A percentile compares a stretch with the other conserved stretches of the same genome.
These are phyloP conservation scores for Skeletonema menzelii DNA, from an alignment of 108 stramenopile species.

Conservation along the genomic window DNA sequence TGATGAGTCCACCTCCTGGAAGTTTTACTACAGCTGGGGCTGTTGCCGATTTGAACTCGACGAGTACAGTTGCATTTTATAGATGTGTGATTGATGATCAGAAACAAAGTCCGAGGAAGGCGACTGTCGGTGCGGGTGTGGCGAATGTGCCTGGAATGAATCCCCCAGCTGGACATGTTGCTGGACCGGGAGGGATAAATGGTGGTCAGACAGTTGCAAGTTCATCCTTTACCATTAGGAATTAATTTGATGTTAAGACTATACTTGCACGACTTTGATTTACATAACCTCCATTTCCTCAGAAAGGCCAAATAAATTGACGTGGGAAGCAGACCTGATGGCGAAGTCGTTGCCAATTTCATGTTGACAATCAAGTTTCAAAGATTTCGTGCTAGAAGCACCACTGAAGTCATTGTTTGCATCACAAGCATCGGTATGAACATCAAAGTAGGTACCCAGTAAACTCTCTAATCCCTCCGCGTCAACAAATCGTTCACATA, in stretches of 20 bases:
- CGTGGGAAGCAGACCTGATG: not conserved
- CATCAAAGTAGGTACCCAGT: constrained; percentile 27
- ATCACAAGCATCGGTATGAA: not conserved
- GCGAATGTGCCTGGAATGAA: constrained; percentile 38
- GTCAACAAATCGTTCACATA: constrained; percentile 40
- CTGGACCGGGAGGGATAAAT: constrained; percentile 2
- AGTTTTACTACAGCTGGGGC: constrained; percentile 44
- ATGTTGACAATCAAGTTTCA: not conserved
- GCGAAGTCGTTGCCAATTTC: not conserved
- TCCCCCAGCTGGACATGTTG: constrained; percentile 14
- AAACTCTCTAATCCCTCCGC: constrained; percentile 30
- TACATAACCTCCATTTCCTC: not conserved
- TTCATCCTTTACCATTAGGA: constrained; percentile 34
- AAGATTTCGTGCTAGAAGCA: not conserved
- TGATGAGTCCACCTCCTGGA: not conserved
- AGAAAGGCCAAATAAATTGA: not conserved
- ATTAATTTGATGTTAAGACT: constrained; percentile 3
- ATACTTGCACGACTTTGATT: too few relatives aligned
- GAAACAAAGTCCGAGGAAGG: constrained; percentile 36
- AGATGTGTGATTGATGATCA: constrained; percentile 66
- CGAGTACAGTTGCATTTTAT: constrained; percentile 66
- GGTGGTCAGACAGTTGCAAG: constrained; percentile 1
- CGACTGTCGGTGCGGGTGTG: constrained; percentile 36
- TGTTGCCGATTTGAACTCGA: constrained; percentile 80
- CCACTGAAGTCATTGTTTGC: not conserved